Evolutionary conservation across 140 eudicot genomes (phyloP), one percentile per base, ranked within the genome.

Genomic region (Oenanthe javanica): DNA sequence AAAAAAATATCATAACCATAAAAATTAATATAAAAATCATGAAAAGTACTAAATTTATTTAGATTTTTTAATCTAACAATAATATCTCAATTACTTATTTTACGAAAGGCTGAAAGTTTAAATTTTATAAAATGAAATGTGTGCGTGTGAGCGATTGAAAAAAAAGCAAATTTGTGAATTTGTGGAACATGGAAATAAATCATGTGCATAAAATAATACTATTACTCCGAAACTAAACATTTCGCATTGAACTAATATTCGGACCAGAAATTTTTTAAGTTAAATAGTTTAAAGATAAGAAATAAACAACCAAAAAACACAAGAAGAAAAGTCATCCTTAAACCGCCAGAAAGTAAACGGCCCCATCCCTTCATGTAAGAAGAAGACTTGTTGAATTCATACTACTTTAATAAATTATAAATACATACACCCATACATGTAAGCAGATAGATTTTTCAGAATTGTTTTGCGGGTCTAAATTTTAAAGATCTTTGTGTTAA

Each of bases 331-430:
- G 27, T 73, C 77, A 43, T 74, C 59, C 55, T 74, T 74, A 74
- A 73, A 74, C 77, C 57, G 77, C 77, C 77, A 74, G 77, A 74
- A 74, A 74, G 77, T 74, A 74, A 74, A 74, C 77, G 77, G 77
- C 55, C 48, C 36, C 77, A 15, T 47, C 45, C 8, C 45, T 67
- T 67, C 73, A 67, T 67, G 43, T 46, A 42, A 72, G 77, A 45
- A 45, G 54, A 43, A 46, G 77, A 74, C 77, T 47, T 9, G 55
- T 7, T 72, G 77, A 72, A 45, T 72, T 16, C 27, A 4, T 18
- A 43, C 50, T 11, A 72, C 36, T 19, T 1, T 2, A 15, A 43
- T 72, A 42, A 31, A 31, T 31, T 31, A 31, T 31, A 31, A 31
- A 72, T 42, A 15, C 10, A 18, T 38, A 42, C 25, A 4, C 2